Evolutionary conservation across 805 yeast species (phyloP).

Genomic region (Wickerhamomyces pijperi): DNA sequence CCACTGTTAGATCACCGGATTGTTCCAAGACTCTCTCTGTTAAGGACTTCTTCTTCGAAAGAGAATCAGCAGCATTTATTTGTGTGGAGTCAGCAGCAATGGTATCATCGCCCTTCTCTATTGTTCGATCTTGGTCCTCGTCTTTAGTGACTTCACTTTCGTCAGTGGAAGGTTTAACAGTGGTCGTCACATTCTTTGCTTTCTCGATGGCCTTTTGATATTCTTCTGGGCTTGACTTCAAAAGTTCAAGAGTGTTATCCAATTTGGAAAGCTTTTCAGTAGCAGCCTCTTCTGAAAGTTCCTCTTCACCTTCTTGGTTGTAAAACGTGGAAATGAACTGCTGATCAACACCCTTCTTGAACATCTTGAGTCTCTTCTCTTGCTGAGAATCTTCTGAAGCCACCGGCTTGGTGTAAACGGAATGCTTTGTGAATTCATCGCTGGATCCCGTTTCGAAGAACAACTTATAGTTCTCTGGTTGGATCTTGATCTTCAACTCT

Average conservation of each 20-base stretch:
- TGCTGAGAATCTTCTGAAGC: conserved; percentile 17
- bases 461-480: conserved; percentile 67
- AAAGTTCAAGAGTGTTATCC: conserved; percentile 2
- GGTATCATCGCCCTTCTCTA: conserved; percentile 15
- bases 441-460: conserved; percentile 70
- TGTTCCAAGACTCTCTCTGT: conserved; percentile 15
- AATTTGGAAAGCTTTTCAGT: conserved; percentile 3
- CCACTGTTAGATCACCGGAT: conserved; percentile 21
- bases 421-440: conserved; percentile 65
- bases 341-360: conserved; percentile 5
- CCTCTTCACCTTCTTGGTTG: conserved; percentile 2
- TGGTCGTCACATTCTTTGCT: not conserved
- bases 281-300: conserved; percentile 7
- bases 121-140: conserved; percentile 12
- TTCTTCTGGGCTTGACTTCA: conserved; percentile 5
- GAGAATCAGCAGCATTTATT: not conserved
- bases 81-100: conserved; percentile 5
- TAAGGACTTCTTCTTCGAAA: conserved; percentile 12
- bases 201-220: conserved; percentile 5
- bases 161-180: conserved; percentile 2
- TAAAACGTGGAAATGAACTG: not conserved
- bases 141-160: conserved; percentile 8
- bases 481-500: conserved; percentile 65
- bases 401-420: conserved; percentile 29
- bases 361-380: conserved; percentile 26